Evolutionary conservation across 2,329 filamentous ascomycete species (phyloP), one percentile per base, ranked within the genome.

Genomic region (Ceratocystis colombiana): DNA sequence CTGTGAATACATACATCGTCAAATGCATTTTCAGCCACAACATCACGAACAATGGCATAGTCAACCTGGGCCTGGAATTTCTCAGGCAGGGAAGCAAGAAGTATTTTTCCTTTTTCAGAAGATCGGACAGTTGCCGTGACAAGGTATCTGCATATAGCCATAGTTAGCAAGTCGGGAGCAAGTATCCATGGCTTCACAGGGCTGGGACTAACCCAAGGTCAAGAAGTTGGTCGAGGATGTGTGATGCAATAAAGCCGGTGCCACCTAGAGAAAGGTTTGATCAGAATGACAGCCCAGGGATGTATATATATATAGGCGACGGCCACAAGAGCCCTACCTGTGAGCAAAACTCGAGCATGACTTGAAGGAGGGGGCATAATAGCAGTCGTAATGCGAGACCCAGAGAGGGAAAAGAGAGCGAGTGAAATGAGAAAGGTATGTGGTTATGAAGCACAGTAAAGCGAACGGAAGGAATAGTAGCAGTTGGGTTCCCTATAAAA

Each of bases 21-120:
- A 70, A 94, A 95, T 28, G 88, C 88, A 20, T 82, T 82, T 25
- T 84, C 80, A 69, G 84, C 73, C 0, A 87, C 86, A 69, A 95
- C 86, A 70, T 95, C 88, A 62, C 84, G 80, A 12, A 95, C 88
- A 68, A 93, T 82, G 45, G 72, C 76, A 64, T 76, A 79, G 1
- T 76, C 74, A 1, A 79, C 75, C 33, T 74, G 71, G 0, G 63
- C 28, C 5, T 25, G 50, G 37, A 62, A 33, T 8, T 55, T 12
- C 5, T 63, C 28, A 8, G 74, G 72, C 37, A 80, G 73, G 0
- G 77, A 77, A 1, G 76, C 69, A 41, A 77, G 69, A 62, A 82
- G 77, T 1, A 74, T 73, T 2, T 76, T 69, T 1, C 79, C 79
- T 68, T 83, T 83, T 41, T 75, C 76, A n/a, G 78, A 70, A 10